phyloP scores from a whole-genome alignment of 2,329 filamentous ascomycete species.

The Clonostachys solani region DNA sequence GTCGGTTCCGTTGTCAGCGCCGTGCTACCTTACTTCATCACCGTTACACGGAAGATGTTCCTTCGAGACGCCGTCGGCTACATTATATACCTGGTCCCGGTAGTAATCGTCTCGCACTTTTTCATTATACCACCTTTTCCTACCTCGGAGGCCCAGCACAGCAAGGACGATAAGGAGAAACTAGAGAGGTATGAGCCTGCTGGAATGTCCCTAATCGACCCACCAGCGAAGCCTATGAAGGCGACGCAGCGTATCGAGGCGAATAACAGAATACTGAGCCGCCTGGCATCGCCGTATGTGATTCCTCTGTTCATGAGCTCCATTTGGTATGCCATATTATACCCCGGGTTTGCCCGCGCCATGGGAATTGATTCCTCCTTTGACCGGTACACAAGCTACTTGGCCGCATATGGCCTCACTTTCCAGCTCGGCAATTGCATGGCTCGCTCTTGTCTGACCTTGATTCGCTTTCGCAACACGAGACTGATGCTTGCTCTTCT shows the following conservation, averaged over 20 bases:
- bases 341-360: constrained; percentile 20
- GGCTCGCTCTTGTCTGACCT: constrained; percentile 11
- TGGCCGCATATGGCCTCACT: constrained; percentile 16
- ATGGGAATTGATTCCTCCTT: constrained; percentile 13
- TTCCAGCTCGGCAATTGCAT: constrained; percentile 21
- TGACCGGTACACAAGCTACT: constrained; percentile 17
- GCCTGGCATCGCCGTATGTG: constrained; percentile 15
- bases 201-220: constrained; percentile 1
- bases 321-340: constrained; percentile 12
- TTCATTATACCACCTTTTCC: constrained; percentile 16
- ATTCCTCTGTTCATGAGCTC: constrained; percentile 16
- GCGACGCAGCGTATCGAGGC: constrained; percentile 8
- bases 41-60: constrained; percentile 15
- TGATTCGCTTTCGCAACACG: constrained; percentile 8
- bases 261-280: constrained; percentile 4
- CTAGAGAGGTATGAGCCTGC: constrained; percentile 7
- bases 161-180: constrained; percentile 11
- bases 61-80: constrained; percentile 18
- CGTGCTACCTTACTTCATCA: constrained; percentile 19
- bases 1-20: constrained; percentile 18
- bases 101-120: constrained; percentile 18
- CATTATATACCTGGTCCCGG: constrained; percentile 15
- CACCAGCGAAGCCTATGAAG: background rate
- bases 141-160: constrained; percentile 3
- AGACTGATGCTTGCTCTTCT: constrained; percentile 2